Evolutionary conservation across 805 yeast species (phyloP).

Genomic region (Saccharomycopsis fibuligera): DNA sequence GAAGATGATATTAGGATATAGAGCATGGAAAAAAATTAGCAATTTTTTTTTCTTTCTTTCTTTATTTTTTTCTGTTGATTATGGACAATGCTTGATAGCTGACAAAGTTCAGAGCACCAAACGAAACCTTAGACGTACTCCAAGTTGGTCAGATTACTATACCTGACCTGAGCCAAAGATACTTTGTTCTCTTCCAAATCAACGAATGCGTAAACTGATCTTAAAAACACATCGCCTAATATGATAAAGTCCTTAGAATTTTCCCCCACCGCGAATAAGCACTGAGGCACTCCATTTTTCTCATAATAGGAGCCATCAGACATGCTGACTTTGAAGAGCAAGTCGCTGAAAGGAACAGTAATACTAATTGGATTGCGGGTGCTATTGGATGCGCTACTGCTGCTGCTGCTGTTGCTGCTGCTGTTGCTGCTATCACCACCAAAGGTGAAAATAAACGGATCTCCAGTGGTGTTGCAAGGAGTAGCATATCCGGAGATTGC

Average conservation of each 20-base stretch:
- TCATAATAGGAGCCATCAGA: background rate
- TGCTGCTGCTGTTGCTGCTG: no score
- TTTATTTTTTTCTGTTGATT: no score
- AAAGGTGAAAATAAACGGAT: background rate
- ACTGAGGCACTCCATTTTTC: slow-evolving; percentile 8
- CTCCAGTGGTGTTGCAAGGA: slow-evolving; percentile 7
- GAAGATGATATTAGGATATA: no score
- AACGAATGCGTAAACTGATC: slow-evolving; percentile 43
- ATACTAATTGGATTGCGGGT: no score
- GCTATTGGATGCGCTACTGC: background rate
- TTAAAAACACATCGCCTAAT: slow-evolving; percentile 44
- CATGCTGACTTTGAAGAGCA: slow-evolving; percentile 1
- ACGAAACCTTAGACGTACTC: background rate
- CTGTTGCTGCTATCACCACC: no score
- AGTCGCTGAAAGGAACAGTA: slow-evolving; percentile 14
- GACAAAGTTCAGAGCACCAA: no score
- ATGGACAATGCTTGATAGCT: no score
- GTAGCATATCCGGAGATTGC: background rate
- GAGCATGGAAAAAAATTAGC: no score
- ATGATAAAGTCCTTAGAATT: slow-evolving; percentile 23
- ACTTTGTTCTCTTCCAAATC: slow-evolving; percentile 41
- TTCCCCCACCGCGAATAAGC: slow-evolving; percentile 6
- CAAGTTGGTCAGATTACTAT: background rate
- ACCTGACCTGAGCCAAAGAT: slow-evolving; percentile 34
- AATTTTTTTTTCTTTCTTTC: no score